phyloP scores from a whole-genome alignment of 108 stramenopile genomes.

The Nitzschia putrida region DNA sequence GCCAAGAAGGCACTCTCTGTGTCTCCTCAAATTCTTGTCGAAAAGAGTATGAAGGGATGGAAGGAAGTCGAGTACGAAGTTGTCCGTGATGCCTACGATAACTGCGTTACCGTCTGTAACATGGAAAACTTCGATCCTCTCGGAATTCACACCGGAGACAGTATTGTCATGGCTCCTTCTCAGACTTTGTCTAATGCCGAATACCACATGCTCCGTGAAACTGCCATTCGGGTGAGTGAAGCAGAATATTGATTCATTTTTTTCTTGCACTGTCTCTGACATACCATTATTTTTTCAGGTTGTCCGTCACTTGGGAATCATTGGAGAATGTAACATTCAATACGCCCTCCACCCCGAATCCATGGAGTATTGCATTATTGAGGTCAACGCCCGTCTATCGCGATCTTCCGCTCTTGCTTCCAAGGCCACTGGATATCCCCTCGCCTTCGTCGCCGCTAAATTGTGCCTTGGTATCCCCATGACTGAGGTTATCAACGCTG shows the following conservation, averaged over 20 bases:
- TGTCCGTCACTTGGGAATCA: slow-evolving; percentile 95
- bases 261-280: neutral
- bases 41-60: slow-evolving; percentile 97
- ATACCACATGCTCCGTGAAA: slow-evolving; percentile 98
- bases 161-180: slow-evolving; percentile 97
- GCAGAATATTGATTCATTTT: neutral
- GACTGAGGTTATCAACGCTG: slow-evolving; percentile 92
- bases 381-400: slow-evolving; percentile 97
- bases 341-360: slow-evolving; percentile 96
- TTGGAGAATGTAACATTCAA: slow-evolving; percentile 99
- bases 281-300: slow-evolving; percentile 47
- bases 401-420: slow-evolving; percentile 97
- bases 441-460: slow-evolving; percentile 98
- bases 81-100: slow-evolving; percentile 83
- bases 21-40: slow-evolving; percentile 94
- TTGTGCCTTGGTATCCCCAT: slow-evolving; percentile 91
- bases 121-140: slow-evolving; percentile 99
- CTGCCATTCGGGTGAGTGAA: slow-evolving; percentile 80
- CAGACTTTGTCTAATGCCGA: slow-evolving; percentile 96
- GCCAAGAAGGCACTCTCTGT: slow-evolving; percentile 86
- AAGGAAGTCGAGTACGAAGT: slow-evolving; percentile 99
- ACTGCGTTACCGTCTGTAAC: slow-evolving; percentile 99
- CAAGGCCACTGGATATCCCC: slow-evolving; percentile 98
- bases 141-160: slow-evolving; percentile 97
- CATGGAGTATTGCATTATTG: slow-evolving; percentile 95